Evolutionary conservation across 1,139 yeast genomes (phyloP).

Genomic region (Blastobotrys illinoisensis): DNA sequence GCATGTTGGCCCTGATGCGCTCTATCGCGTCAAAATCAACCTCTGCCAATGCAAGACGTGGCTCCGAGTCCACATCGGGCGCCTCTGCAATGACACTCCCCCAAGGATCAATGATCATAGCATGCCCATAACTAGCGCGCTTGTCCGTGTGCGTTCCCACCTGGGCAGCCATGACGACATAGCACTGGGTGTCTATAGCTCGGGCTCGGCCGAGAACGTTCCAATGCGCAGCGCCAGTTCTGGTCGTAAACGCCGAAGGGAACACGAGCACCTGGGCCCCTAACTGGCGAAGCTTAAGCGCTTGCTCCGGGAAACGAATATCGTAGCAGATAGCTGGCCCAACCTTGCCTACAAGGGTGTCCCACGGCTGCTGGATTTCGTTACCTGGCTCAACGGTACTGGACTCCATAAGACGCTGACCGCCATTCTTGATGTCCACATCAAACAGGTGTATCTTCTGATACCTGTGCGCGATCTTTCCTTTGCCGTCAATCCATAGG

Average conservation of each 20-base stretch:
- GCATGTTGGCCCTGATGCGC: slow-evolving; percentile 62
- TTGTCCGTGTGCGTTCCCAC: slow-evolving; percentile 64
- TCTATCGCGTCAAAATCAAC: slow-evolving; percentile 50
- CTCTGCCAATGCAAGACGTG: slow-evolving; percentile 64
- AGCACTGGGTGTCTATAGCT: slow-evolving; percentile 84
- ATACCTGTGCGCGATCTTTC: slow-evolving; percentile 61
- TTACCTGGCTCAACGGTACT: slow-evolving; percentile 78
- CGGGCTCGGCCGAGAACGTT: slow-evolving; percentile 68
- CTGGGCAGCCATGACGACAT: slow-evolving; percentile 88
- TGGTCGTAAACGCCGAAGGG: slow-evolving; percentile 90
- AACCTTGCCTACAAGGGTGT: slow-evolving; percentile 52
- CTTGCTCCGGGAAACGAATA: slow-evolving; percentile 80
- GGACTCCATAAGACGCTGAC: slow-evolving; percentile 61
- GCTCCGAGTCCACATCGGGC: slow-evolving; percentile 42
- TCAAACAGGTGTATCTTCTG: slow-evolving; percentile 88
- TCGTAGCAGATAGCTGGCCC: slow-evolving; percentile 86
- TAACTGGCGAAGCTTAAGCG: slow-evolving; percentile 52
- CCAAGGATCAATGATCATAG: slow-evolving; percentile 87
- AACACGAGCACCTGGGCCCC: slow-evolving; percentile 79
- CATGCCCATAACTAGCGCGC: slow-evolving; percentile 70
- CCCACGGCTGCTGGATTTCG: slow-evolving; percentile 49
- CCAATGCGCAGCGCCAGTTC: slow-evolving; percentile 94
- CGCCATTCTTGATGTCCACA: slow-evolving; percentile 55
- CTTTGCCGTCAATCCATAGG: slow-evolving; percentile 61
- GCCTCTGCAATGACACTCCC: slow-evolving; percentile 69